Base-by-base conservation (phyloP, 371 early-diverging fungal species). In the Actinomortierella wolfii region DNA sequence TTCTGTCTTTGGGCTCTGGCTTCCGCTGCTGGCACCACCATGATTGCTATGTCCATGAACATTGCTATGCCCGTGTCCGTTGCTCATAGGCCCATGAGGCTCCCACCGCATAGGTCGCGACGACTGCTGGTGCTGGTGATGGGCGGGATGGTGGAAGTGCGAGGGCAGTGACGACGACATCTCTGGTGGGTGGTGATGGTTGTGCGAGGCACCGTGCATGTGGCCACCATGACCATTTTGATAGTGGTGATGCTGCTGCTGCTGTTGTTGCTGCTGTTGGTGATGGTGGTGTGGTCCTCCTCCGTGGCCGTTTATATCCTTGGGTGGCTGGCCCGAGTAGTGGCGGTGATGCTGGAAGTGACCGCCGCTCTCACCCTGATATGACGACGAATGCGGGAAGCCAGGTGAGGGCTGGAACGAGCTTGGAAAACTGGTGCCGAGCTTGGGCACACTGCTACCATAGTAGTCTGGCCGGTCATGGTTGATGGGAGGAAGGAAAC, bases 121-220 rank as follows among this genome's bases (percentile, higher is more conserved):
- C 29, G 58, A 57, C 24, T 63, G 56, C 4, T 47, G 56, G 18
- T 66, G 62, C 49, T 40, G 45, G 45, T 73, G 34, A 11, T 34
- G 34, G 11, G 34, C 34, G 11, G 34, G 34, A 34, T 34, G 34
- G 34, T 34, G 63, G 45, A 67, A 67, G 29, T 73, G 74, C 29
- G 74, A 73, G 13, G 74, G 74, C 50, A 73, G 42, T 5, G 74
- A 73, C 6, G 74, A 73, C 15, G 74, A 73, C 67, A 73, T 56
- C 45, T 73, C 74, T 8, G 54, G 21, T 18, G 21, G 18, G 47
- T 47, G 73, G 3, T 67, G 67, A 42, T 57, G 20, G 2, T 56
- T 57, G 23, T 29, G 47, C 1, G 39, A 24, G 18, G 47, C 47
- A 11, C 58, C 50, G 24, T 65, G 54, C 26, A 45, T 15, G 21